phyloP scores from a whole-genome alignment of 306 rosid species.

The Rosa rugosa region DNA sequence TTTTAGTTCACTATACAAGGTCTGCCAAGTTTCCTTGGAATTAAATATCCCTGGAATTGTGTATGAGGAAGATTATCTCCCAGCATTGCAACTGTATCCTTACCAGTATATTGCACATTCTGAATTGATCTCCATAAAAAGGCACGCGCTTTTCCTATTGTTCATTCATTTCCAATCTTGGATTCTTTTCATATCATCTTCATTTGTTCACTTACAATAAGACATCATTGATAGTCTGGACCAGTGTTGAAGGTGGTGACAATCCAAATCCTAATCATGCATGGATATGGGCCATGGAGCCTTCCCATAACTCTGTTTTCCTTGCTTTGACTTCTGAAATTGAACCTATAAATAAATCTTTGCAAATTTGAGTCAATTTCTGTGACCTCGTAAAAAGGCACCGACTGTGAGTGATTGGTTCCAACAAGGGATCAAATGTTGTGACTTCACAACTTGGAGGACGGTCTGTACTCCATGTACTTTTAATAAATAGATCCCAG shows the following conservation, averaged over 20 bases:
- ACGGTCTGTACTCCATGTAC: slow-evolving; percentile 15
- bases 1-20: background rate
- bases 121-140: background rate
- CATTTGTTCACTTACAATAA: slow-evolving; percentile 6
- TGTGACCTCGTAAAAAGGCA: background rate
- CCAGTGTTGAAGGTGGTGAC: slow-evolving; percentile 8
- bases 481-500: background rate
- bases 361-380: background rate
- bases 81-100: background rate
- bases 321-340: slow-evolving; percentile 13
- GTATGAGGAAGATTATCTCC: background rate
- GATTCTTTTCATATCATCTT: slow-evolving; percentile 17
- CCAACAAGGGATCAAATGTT: slow-evolving; percentile 1
- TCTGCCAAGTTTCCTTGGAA: background rate
- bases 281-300: slow-evolving; percentile 8
- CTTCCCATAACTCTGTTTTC: background rate
- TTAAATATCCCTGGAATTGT: background rate
- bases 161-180: background rate
- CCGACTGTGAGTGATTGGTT: slow-evolving; percentile 15
- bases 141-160: background rate
- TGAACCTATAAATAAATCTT: background rate
- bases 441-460: slow-evolving; percentile 9
- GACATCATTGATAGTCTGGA: background rate
- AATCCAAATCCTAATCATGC: background rate
- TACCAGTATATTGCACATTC: background rate